Conservation (phyloP, 1,284 basidiomycete species). For the Ganoderma sinense region DNA sequence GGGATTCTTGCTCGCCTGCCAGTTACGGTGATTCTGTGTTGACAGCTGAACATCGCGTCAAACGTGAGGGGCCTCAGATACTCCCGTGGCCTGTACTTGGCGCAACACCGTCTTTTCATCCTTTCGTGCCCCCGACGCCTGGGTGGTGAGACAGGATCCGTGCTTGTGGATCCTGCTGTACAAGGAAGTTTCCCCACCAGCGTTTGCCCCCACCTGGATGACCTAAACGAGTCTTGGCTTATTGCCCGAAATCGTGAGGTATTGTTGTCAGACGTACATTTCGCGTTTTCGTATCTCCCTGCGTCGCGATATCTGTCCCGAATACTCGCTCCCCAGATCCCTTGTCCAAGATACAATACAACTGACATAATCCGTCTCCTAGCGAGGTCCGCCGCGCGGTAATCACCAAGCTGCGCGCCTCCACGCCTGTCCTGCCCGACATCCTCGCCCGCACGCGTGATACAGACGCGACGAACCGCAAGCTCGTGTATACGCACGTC, state of each 20-base stretch:
- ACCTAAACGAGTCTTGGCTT: not conserved
- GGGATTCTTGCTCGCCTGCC: too few species aligned
- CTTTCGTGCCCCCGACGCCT: too few species aligned
- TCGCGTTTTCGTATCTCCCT: not conserved
- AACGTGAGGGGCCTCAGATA: too few species aligned
- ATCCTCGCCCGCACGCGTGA: constrained; percentile 89
- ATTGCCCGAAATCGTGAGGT: not conserved
- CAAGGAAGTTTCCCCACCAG: too few species aligned
- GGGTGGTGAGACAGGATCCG: too few species aligned
- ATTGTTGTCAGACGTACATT: not conserved
- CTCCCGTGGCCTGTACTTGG: too few species aligned
- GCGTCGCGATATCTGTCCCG: not conserved
- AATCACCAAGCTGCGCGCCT: constrained; percentile 81
- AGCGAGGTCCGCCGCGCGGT: constrained; percentile 93
- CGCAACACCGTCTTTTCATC: too few species aligned
- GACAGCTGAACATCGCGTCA: too few species aligned
- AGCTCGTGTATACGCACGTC: constrained; percentile 80
- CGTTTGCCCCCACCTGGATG: too few species aligned
- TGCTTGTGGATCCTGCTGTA: not conserved
- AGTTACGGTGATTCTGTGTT: too few species aligned
- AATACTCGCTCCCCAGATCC: too few species aligned
- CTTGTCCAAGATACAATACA: too few species aligned
- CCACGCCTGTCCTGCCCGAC: constrained; percentile 64
- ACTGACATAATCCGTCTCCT: constrained; percentile 7
- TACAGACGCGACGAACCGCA: constrained; percentile 83